phyloP scores from a whole-genome alignment of 306 rosid genomes.

The Quercus rubra region DNA sequence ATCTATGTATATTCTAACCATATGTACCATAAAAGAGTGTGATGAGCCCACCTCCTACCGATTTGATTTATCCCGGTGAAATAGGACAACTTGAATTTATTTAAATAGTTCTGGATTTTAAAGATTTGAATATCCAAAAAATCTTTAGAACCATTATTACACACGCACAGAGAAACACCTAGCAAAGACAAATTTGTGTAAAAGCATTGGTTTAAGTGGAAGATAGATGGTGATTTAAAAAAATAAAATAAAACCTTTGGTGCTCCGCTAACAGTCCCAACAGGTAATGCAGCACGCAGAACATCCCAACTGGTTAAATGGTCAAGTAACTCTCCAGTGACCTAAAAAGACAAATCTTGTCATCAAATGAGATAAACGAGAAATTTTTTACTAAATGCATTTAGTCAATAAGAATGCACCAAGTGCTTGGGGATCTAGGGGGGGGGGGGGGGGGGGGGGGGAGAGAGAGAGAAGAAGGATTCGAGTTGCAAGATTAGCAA shows the following conservation, averaged over 20 bases:
- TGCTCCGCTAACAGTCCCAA: slow-evolving; percentile 99
- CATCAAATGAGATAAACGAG: not conserved
- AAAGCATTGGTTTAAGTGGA: not conserved
- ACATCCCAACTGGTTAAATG: slow-evolving; percentile 87
- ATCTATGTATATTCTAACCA: not conserved
- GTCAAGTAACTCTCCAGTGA: slow-evolving; percentile 83
- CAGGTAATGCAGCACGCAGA: slow-evolving; percentile 85
- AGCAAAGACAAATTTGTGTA: not conserved
- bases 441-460: no score
- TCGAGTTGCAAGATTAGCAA: no score
- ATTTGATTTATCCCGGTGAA: not conserved
- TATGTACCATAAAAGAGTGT: not conserved
- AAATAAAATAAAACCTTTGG: slow-evolving; percentile 61
- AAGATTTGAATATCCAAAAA: not conserved
- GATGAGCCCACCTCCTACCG: not conserved
- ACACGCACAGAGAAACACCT: not conserved
- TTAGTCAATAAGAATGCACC: not conserved
- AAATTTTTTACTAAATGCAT: not conserved
- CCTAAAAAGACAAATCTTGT: slow-evolving; percentile 44
- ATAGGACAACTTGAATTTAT: not conserved
- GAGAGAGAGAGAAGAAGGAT: fast-evolving
- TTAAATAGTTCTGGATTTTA: not conserved
- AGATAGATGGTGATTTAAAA: not conserved
- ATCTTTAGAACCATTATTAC: not conserved
- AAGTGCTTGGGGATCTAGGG: no score